Evolutionary conservation across 176 grass and related monocot genomes (phyloP).

Genomic region (Eremochloa ophiuroides): DNA sequence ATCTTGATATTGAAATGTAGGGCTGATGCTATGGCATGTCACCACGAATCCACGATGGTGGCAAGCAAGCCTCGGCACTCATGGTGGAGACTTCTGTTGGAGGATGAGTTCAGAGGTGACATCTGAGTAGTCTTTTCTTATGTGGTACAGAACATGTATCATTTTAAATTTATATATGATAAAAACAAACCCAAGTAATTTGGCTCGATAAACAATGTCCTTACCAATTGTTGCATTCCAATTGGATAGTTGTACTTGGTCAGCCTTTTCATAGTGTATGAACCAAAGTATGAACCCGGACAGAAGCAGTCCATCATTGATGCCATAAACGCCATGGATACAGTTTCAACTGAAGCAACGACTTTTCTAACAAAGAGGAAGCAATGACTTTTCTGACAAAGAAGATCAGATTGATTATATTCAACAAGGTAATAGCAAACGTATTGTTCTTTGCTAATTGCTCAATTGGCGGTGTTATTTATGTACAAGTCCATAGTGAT

Average conservation of each 20-base stretch:
- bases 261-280: conserved; percentile 72
- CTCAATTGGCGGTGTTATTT: too few species aligned
- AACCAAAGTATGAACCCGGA: conserved; percentile 94
- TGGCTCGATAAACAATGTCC: neutral
- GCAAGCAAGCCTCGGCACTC: too few species aligned
- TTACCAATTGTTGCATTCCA: conserved; percentile 95
- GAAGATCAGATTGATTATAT: conserved; percentile 52
- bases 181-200: neutral
- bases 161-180: too few species aligned
- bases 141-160: neutral
- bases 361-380: conserved; percentile 72
- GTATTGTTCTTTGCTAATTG: conserved; percentile 59
- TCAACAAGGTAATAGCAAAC: conserved; percentile 67
- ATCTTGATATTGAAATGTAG: too few species aligned
- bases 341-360: conserved; percentile 45
- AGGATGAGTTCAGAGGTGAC: neutral
- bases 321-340: conserved; percentile 80
- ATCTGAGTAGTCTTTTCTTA: neutral
- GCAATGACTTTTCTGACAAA: too few species aligned
- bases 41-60: too few species aligned
- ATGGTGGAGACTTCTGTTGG: too few species aligned
- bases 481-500: too few species aligned
- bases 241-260: conserved; percentile 83
- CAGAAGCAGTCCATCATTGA: conserved; percentile 74
- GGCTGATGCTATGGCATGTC: too few species aligned